Base-by-base conservation (phyloP, 345 rosid species). In the Sonneratia caseolaris region DNA sequence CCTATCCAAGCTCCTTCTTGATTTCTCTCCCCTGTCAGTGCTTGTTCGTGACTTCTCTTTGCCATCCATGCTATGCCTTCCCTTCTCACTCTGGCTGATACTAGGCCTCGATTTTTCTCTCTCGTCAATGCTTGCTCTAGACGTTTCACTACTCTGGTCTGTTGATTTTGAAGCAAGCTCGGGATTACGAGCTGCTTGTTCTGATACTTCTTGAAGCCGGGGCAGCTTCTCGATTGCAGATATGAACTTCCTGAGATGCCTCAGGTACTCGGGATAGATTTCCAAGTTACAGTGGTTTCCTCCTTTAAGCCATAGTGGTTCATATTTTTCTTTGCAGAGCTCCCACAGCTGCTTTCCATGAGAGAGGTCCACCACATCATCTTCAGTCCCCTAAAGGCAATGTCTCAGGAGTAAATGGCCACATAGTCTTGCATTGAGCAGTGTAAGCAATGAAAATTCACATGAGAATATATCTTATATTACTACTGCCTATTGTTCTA, bases 341-440 rank as follows among this genome's bases (percentile, higher is more conserved):
- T 88, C 90, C 94, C 93, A 89, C 22, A 94, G 82, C 77, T 86
- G 91, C 80, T 86, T 89, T 13, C 98, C 98, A 49, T 94, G 97
- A 16, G 97, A 91, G 71, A 86, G 64, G 76, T 89, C 88, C 71
- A 94, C 91, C 18, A 90, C 88, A 13, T 91, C 88, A 72, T 94
- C 97, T 37, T 84, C 85, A 66, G 96, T 94, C 71, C 98, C 98
- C 97, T 94, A 71, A 40, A 61, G 32, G 62, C 61, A 55, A 14
- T 37, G 19, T 24, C 16, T 53, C 13, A 40, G 38, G 4, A 27
- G 59, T 21, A 37, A 56, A 53, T 67, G 16, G 37, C 70, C 57
- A 37, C 38, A 11, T 21, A 42, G 16, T 37, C 37, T 62, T 35
- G 38, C 32, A 62, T 59, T 22, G 7, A 59, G 6, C 32, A n/a